Evolutionary conservation across 176 grass and related monocot species (phyloP), one percentile per base, ranked within the genome.

Genomic region (Bromus sterilis): DNA sequence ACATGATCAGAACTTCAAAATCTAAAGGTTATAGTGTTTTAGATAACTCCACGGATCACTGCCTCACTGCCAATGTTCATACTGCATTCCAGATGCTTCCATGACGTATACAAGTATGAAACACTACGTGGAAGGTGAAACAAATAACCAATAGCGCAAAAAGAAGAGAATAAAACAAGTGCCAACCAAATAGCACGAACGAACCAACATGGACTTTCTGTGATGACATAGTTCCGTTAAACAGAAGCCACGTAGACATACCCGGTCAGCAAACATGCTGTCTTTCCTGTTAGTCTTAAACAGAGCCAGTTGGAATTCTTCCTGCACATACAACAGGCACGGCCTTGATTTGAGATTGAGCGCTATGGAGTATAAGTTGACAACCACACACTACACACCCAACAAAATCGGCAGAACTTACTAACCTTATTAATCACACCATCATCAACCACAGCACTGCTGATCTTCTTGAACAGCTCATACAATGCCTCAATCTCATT

Each of bases 391-490:
- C 23, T 86, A 35, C 77, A 82, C 2, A 14, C 31, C 29, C 26
- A 71, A 71, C 6, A 3, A 78, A 74, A 66, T 23, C 9, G 77
- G 61, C 30, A 76, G 13, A 66, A 69, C 14, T 21, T 42, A 69
- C 69, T 57, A 2, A 94, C 91, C 89, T 91, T 94, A 73, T 94
- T 91, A 51, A 95, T 95, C 84, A 92, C 65, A 6, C 93, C 89
- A 78, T 97, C 91, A 83, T 97, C 94, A 78, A 97, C 82, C 46
- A 93, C 94, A 32, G 86, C 89, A 23, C 86, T 86, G 80, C 91
- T 97, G 57, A 93, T 93, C 89, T 93, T 97, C 88, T 97, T 97
- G 81, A 97, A 97, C 51, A 97, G 58, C 70, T 97, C 94, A 89
- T 97, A 97, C 26, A 97, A 76, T 3, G 91, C 94, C 76, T 97